phyloP scores from a whole-genome alignment of 305 asterid genomes.

The Solanum hybrid region DNA sequence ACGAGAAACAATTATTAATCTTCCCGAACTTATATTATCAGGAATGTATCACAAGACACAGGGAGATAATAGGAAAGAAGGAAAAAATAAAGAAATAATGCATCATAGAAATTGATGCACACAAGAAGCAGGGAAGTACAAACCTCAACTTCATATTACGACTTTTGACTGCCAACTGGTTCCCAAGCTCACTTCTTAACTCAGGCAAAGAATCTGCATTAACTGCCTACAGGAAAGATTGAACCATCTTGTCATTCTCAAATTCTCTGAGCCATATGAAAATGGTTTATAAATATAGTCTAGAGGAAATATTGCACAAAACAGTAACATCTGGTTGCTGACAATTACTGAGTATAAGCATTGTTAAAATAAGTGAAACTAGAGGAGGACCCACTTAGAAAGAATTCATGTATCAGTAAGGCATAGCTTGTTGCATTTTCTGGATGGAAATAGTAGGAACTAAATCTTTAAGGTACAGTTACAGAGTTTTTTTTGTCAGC shows the following conservation, averaged over 20 bases:
- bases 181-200: constrained; percentile 83
- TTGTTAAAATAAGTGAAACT: not conserved
- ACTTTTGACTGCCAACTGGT: constrained; percentile 76
- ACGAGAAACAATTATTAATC: not conserved
- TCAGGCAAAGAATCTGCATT: constrained; percentile 59
- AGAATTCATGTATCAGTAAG: not conserved
- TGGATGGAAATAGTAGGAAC: not conserved
- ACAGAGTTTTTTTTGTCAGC: not conserved
- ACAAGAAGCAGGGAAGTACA: constrained; percentile 11
- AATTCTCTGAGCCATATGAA: not conserved
- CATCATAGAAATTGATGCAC: not conserved
- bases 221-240: constrained; percentile 43
- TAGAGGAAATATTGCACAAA: not conserved
- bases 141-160: constrained; percentile 62
- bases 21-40: not conserved
- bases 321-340: not conserved
- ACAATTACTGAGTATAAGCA: not conserved
- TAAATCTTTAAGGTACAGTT: not conserved
- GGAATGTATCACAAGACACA: not conserved
- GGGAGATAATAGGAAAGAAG: not conserved
- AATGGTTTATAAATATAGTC: not conserved
- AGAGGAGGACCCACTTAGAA: not conserved
- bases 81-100: not conserved
- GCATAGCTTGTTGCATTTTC: not conserved
- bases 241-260: not conserved